Conservation (phyloP, 2,329 filamentous ascomycete species). For the Fusarium musae region DNA sequence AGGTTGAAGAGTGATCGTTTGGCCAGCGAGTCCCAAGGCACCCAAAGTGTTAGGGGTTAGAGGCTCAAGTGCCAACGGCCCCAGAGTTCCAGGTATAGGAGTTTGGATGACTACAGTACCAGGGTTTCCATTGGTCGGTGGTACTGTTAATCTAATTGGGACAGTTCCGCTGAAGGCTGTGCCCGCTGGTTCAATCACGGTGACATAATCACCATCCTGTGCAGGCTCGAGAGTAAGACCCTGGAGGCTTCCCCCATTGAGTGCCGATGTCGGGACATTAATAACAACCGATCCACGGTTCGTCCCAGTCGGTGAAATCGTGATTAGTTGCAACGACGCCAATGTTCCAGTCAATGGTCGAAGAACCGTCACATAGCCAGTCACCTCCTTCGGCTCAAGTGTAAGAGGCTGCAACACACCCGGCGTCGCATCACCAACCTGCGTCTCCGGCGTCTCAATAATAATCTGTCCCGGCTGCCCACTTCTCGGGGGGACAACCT, state of each 20-base stretch:
- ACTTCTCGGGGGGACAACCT: slow-evolving; percentile 21
- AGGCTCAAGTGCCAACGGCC: neutral
- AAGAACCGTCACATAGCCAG: slow-evolving; percentile 34
- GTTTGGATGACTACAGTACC: slow-evolving; percentile 41
- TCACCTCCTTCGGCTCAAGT: slow-evolving; percentile 14
- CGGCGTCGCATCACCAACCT: neutral
- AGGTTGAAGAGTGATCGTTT: slow-evolving; percentile 31
- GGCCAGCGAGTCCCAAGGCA: neutral
- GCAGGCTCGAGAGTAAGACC: slow-evolving; percentile 20
- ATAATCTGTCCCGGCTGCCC: slow-evolving; percentile 29
- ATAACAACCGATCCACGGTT: slow-evolving; percentile 35
- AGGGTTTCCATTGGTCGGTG: slow-evolving; percentile 12
- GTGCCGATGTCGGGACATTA: slow-evolving; percentile 11
- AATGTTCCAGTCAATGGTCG: slow-evolving; percentile 12
- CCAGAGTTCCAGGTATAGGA: neutral
- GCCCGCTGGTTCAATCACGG: slow-evolving; percentile 26
- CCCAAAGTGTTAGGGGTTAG: neutral
- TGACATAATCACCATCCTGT: slow-evolving; percentile 23
- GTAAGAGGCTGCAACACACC: slow-evolving; percentile 15
- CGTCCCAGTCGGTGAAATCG: slow-evolving; percentile 29
- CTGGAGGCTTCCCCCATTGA: neutral
- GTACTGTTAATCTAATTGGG: slow-evolving; percentile 18
- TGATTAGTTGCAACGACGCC: slow-evolving; percentile 10
- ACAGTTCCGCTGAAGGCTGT: neutral
- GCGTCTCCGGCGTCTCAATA: slow-evolving; percentile 38